phyloP scores from a whole-genome alignment of 2,329 filamentous ascomycete species.

The Sclerotinia borealis region DNA sequence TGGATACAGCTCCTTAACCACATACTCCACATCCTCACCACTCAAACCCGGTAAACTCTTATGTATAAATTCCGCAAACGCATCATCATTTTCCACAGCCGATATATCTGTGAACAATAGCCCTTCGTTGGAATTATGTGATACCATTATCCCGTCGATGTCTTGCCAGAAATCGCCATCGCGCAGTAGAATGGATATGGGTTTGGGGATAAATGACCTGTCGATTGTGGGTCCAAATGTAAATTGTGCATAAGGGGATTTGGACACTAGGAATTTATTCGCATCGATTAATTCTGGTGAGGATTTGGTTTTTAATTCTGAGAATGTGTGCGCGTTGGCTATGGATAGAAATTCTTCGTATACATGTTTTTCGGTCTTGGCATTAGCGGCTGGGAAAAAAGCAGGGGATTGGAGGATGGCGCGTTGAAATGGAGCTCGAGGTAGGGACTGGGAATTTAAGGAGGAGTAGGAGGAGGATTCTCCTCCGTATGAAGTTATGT shows the following conservation, averaged over 20 bases:
- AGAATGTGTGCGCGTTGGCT: background rate
- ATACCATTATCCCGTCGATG: background rate
- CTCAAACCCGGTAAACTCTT: background rate
- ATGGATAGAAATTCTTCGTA: background rate
- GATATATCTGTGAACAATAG: background rate
- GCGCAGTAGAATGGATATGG: background rate
- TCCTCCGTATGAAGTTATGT: slow-evolving; percentile 49
- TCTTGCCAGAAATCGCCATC: background rate
- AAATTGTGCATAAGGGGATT: background rate
- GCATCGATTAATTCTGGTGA: background rate
- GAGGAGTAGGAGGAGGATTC: background rate
- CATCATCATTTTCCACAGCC: background rate
- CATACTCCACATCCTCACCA: background rate
- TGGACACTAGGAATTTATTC: background rate
- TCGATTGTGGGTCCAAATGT: background rate
- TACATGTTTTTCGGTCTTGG: background rate
- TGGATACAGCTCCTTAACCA: background rate
- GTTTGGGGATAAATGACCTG: background rate
- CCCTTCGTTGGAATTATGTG: background rate
- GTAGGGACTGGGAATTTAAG: background rate
- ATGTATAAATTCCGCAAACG: background rate
- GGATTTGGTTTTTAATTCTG: background rate
- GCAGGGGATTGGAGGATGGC: background rate
- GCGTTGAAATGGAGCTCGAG: background rate
- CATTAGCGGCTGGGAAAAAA: background rate